Evolutionary conservation across 306 rosid species (phyloP).

Genomic region (Mucuna pruriens): DNA sequence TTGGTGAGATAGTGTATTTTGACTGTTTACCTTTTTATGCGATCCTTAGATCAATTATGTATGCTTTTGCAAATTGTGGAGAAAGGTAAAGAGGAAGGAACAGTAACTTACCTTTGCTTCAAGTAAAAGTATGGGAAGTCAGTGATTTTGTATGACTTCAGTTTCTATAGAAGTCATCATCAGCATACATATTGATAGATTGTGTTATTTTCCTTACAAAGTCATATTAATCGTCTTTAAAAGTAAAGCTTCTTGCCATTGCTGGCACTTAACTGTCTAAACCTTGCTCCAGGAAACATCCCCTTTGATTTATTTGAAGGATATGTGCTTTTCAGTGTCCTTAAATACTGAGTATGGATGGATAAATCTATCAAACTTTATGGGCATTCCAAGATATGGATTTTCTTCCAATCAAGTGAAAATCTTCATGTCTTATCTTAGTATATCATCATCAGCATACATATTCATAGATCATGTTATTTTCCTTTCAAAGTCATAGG

Average conservation of each 20-base stretch:
- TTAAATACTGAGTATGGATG: not conserved
- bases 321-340: not conserved
- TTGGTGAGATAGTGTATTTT: not conserved
- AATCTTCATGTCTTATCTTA: not conserved
- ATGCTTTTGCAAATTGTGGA: not conserved
- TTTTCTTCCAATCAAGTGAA: not conserved
- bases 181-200: not conserved
- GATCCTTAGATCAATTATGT: not conserved
- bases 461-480: not conserved
- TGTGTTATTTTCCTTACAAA: not conserved
- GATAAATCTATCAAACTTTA: not conserved
- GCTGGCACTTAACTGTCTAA: not conserved
- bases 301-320: not conserved
- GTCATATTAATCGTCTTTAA: not conserved
- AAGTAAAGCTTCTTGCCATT: not conserved
- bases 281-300: not conserved
- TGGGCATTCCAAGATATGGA: not conserved
- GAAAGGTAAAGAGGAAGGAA: not conserved
- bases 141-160: not conserved
- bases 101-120: not conserved
- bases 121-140: not conserved
- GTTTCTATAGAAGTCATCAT: not conserved
- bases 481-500: not conserved
- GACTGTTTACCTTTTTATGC: not conserved
- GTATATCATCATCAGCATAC: not conserved